Percentiles rank a stretch among this genome's conserved stretches.
These are phyloP conservation scores for Manihot esculenta DNA, from an alignment of 441 rosid species.

Conservation along the genomic window DNA sequence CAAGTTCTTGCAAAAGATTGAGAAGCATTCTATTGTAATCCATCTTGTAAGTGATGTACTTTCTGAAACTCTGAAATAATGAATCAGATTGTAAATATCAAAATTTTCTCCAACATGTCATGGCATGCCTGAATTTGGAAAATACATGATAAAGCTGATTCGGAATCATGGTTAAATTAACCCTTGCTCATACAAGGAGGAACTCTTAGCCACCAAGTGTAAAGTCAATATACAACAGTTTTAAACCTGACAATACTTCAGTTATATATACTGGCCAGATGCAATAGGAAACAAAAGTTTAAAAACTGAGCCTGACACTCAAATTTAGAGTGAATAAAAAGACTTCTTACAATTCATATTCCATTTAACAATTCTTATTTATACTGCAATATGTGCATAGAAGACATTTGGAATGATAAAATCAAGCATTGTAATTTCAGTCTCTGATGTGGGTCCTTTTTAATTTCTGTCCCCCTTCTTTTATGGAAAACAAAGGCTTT, in stretches of 20 bases:
- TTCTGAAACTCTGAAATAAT: conserved; percentile 74
- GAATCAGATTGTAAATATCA: background rate
- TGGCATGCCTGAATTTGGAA: background rate
- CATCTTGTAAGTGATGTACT: conserved; percentile 86
- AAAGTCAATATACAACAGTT: background rate
- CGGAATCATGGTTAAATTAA: background rate
- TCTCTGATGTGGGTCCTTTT: background rate
- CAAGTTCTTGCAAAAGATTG: conserved; percentile 74
- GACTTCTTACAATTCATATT: background rate
- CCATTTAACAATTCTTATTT: background rate
- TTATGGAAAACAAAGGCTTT: background rate
- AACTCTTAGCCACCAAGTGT: background rate
- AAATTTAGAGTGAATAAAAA: background rate
- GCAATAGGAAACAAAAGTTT: background rate
- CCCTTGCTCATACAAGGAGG: background rate
- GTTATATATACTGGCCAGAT: background rate
- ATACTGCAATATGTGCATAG: background rate
- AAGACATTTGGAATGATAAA: background rate
- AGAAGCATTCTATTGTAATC: conserved; percentile 83
- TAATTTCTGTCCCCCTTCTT: background rate
- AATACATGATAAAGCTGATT: background rate
- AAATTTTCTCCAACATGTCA: background rate
- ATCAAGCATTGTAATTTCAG: background rate
- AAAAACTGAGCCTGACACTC: background rate
- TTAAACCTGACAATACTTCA: background rate